A percentile compares a stretch with the other conserved stretches of the same genome.
phyloP scores from a whole-genome alignment of 1,284 basidiomycete genomes.

The Rhodotorula sp. region DNA sequence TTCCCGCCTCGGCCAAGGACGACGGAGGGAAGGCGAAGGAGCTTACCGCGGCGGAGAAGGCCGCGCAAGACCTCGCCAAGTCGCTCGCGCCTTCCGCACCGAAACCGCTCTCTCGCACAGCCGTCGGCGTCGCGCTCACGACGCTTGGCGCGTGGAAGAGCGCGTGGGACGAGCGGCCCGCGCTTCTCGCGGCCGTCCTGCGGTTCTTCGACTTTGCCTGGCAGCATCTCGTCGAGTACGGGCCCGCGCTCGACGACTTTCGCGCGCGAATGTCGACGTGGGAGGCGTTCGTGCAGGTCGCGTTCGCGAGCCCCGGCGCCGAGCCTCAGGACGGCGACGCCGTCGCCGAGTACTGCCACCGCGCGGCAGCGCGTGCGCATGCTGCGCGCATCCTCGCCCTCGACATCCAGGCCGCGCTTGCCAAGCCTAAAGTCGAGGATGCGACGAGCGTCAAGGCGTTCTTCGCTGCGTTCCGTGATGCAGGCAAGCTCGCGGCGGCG shows the following conservation, averaged over 20 bases:
- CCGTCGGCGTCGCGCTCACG: conserved; percentile 60
- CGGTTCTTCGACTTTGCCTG: conserved; percentile 79
- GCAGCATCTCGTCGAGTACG: conserved; percentile 78
- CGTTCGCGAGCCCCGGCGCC: conserved; percentile 66
- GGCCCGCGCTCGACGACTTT: conserved; percentile 60
- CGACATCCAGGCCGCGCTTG: conserved; percentile 52
- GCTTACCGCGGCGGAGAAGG: conserved; percentile 45
- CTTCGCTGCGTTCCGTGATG: conserved; percentile 57
- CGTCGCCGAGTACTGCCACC: conserved; percentile 58
- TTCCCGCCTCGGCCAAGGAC: conserved; percentile 29
- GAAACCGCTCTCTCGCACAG: conserved; percentile 44
- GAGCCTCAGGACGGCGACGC: conserved; percentile 60
- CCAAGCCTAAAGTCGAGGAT: conserved; percentile 62
- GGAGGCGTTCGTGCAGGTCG: conserved; percentile 63
- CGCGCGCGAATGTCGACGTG: conserved; percentile 65
- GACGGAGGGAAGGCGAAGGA: conserved; percentile 45
- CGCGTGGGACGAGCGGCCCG: conserved; percentile 72
- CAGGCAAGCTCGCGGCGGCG: conserved; percentile 62
- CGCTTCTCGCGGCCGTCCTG: conserved; percentile 72
- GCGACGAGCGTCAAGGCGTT: conserved; percentile 56
- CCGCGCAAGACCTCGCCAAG: conserved; percentile 54
- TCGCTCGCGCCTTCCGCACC: conserved; percentile 22
- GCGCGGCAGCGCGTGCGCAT: conserved; percentile 70
- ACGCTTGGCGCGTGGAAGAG: conserved; percentile 69
- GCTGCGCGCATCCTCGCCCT: conserved; percentile 64